phyloP scores from a whole-genome alignment of 495 filamentous ascomycete genomes.

The Staphylotrichum longicolle region DNA sequence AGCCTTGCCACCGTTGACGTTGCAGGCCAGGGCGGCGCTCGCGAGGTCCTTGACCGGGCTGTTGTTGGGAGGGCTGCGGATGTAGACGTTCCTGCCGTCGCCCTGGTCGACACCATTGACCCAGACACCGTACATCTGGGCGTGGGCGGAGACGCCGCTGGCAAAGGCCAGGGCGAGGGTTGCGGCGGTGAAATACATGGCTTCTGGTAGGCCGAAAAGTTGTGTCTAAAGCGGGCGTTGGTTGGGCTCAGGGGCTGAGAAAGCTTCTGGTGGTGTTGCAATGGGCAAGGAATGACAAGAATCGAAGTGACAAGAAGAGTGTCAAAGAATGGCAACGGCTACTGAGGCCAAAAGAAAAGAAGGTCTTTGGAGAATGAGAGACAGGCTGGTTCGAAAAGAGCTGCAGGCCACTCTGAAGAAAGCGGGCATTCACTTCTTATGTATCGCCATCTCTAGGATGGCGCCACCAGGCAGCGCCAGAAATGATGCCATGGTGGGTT shows the following conservation, averaged over 20 bases:
- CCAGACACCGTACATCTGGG: slow-evolving; percentile 43
- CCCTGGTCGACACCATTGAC: slow-evolving; percentile 51
- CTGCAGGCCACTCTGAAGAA: not conserved
- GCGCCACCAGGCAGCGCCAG: not conserved
- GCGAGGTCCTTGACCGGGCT: slow-evolving; percentile 50
- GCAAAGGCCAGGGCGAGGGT: slow-evolving; percentile 36
- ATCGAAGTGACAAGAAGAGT: not conserved
- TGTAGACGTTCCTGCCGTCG: slow-evolving; percentile 39
- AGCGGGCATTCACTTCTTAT: not conserved
- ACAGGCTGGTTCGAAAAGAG: not conserved
- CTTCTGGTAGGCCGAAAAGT: not conserved
- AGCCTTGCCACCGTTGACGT: slow-evolving; percentile 39
- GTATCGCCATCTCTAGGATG: not conserved
- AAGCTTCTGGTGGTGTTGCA: not conserved
- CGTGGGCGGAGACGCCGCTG: slow-evolving; percentile 44
- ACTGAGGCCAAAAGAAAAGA: not conserved
- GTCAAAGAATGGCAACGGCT: not conserved
- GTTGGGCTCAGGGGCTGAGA: not conserved
- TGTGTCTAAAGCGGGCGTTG: not conserved
- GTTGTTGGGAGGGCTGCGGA: slow-evolving; percentile 51
- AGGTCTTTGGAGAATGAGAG: not conserved
- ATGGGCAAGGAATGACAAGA: not conserved
- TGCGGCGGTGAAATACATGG: slow-evolving; percentile 23
- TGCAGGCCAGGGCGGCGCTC: slow-evolving; percentile 46
- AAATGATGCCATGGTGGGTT: not conserved